These are phyloP conservation scores for Irpex rosettiformis DNA, from an alignment of 1,284 basidiomycete species.

Conservation along the genomic window DNA sequence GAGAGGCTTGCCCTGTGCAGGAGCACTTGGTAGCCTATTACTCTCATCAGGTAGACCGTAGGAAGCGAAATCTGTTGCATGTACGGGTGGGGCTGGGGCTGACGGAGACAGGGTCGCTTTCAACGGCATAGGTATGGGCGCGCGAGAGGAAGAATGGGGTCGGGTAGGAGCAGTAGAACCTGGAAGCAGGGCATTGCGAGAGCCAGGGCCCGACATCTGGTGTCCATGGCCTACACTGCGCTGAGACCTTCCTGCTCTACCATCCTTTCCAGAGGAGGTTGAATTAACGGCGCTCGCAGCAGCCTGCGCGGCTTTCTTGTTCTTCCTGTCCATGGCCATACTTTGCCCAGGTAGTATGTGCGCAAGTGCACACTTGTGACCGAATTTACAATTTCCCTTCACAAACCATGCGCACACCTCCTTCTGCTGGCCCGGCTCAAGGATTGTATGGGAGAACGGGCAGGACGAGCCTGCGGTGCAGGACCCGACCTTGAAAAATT, in stretches of 20 bases:
- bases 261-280: constrained; percentile 31
- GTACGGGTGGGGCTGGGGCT: constrained; percentile 72
- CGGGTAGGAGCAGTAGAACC: constrained; percentile 52
- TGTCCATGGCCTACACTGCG: constrained; percentile 16
- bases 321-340: constrained; percentile 96
- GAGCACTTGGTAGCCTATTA: constrained; percentile 43
- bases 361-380: constrained; percentile 93
- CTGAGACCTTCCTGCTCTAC: constrained; percentile 20
- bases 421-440: constrained; percentile 79
- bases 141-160: constrained; percentile 43
- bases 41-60: constrained; percentile 60
- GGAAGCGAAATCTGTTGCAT: constrained; percentile 72
- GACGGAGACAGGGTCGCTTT: constrained; percentile 73
- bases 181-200: constrained; percentile 47
- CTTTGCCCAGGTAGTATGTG: constrained; percentile 93
- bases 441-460: constrained; percentile 81
- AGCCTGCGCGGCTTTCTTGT: constrained; percentile 92
- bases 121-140: constrained; percentile 61
- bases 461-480: constrained; percentile 95
- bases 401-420: constrained; percentile 95
- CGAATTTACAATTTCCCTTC: constrained; percentile 97
- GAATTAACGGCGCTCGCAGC: constrained; percentile 48
- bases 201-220: constrained; percentile 22
- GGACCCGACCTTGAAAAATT: constrained; percentile 93
- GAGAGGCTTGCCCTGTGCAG: constrained; percentile 38